These are phyloP conservation scores for Grosmannia clavigera DNA, from an alignment of 2,329 filamentous ascomycete species.

Conservation along the genomic window DNA sequence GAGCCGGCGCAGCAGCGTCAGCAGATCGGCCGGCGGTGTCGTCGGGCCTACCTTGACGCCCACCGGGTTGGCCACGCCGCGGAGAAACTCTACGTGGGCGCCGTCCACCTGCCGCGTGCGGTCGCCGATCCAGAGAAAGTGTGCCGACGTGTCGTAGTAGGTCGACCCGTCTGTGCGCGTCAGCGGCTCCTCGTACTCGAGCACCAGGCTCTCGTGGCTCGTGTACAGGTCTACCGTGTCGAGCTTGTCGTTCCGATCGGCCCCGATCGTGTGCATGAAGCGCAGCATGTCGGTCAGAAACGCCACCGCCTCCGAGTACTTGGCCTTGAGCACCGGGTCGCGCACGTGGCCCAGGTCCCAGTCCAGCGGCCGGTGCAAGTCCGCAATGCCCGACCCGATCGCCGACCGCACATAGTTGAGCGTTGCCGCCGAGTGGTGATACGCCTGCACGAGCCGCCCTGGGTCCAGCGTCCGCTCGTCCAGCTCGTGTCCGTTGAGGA, in stretches of 20 bases:
- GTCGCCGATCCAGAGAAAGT: conserved; percentile 98
- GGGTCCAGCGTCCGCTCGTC: conserved; percentile 75
- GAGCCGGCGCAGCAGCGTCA: conserved; percentile 68
- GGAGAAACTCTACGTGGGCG: conserved; percentile 94
- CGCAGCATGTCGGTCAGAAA: conserved; percentile 84
- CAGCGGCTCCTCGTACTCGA: conserved; percentile 87
- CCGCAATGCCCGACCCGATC: conserved; percentile 77
- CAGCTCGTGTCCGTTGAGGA: conserved; percentile 75
- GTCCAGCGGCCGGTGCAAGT: conserved; percentile 84
- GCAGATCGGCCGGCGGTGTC: conserved; percentile 64
- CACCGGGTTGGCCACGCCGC: conserved; percentile 89
- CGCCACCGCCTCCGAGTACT: conserved; percentile 73
- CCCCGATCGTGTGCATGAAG: conserved; percentile 90
- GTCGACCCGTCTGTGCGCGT: conserved; percentile 44
- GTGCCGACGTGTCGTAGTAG: conserved; percentile 89
- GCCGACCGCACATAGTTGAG: conserved; percentile 85
- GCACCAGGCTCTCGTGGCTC: conserved; percentile 83
- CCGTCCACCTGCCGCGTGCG: conserved; percentile 87
- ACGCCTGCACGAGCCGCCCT: conserved; percentile 72
- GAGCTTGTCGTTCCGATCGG: conserved; percentile 70
- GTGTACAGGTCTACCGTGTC: conserved; percentile 93
- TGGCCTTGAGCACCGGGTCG: conserved; percentile 68
- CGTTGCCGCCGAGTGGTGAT: conserved; percentile 90
- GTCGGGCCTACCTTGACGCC: conserved; percentile 92
- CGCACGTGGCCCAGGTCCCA: conserved; percentile 90